Conservation (phyloP, 2,329 filamentous ascomycete species). For the Cadophora luteo-olivacea region DNA sequence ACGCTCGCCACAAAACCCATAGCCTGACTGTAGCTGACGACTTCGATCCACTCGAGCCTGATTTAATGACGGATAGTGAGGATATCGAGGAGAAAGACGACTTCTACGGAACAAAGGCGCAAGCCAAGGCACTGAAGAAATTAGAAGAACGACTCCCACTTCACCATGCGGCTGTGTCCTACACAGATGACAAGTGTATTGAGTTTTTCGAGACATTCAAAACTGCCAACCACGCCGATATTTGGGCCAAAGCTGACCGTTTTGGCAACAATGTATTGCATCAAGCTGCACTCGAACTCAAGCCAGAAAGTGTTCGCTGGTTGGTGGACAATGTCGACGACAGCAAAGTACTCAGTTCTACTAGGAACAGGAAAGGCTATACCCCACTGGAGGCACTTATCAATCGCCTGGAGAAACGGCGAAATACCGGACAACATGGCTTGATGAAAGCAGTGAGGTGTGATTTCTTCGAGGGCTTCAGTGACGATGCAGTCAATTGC, state of each 20-base stretch:
- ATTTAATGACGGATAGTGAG: slow-evolving; percentile 17
- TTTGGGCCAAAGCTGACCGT: slow-evolving; percentile 29
- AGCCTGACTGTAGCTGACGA: slow-evolving; percentile 33
- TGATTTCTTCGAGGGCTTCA: slow-evolving; percentile 46
- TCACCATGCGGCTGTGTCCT: slow-evolving; percentile 28
- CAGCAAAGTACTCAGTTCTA: slow-evolving; percentile 26
- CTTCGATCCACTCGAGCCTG: slow-evolving; percentile 32
- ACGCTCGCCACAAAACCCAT: slow-evolving; percentile 39
- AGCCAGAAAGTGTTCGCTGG: slow-evolving; percentile 36
- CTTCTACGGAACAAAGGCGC: background rate
- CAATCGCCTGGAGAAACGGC: slow-evolving; percentile 41
- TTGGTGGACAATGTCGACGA: slow-evolving; percentile 39
- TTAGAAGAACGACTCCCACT: slow-evolving; percentile 28
- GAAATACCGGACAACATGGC: slow-evolving; percentile 35
- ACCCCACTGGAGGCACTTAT: slow-evolving; percentile 46
- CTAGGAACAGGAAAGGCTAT: slow-evolving; percentile 44
- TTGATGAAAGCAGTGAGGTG: slow-evolving; percentile 33
- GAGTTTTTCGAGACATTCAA: slow-evolving; percentile 19
- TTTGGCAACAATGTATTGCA: slow-evolving; percentile 33
- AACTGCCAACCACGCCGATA: background rate
- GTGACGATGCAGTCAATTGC: slow-evolving; percentile 40
- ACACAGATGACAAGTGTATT: slow-evolving; percentile 33
- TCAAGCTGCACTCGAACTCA: slow-evolving; percentile 26
- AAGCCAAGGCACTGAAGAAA: slow-evolving; percentile 23
- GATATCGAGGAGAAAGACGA: slow-evolving; percentile 11